phyloP scores from a whole-genome alignment of 495 filamentous ascomycete genomes.

The Trichoderma parareesei region DNA sequence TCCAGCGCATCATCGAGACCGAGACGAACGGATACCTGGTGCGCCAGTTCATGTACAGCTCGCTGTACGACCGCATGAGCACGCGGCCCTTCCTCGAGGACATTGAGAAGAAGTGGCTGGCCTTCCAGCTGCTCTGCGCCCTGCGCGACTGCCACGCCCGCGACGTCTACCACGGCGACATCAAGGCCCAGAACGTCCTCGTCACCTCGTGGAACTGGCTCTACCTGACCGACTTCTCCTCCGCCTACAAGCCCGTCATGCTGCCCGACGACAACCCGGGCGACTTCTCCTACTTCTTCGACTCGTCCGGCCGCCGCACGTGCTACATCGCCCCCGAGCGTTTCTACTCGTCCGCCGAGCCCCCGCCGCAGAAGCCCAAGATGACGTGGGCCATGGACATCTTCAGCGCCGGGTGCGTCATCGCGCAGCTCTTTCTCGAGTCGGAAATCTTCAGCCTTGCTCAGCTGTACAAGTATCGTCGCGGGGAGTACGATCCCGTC shows the following conservation, averaged over 20 bases:
- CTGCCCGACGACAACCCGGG: conserved; percentile 95
- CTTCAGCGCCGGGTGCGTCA: conserved; percentile 94
- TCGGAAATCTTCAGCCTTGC: conserved; percentile 85
- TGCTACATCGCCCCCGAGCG: conserved; percentile 95
- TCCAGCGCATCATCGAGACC: conserved; percentile 85
- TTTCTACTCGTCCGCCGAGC: conserved; percentile 65
- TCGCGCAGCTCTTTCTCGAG: conserved; percentile 96
- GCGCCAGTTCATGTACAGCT: conserved; percentile 94
- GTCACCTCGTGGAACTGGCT: conserved; percentile 99
- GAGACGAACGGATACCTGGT: conserved; percentile 85
- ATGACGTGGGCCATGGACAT: conserved; percentile 93
- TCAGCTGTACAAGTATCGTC: conserved; percentile 89
- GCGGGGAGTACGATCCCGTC: conserved; percentile 83
- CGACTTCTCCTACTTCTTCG: conserved; percentile 96
- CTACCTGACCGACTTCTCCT: conserved; percentile 92
- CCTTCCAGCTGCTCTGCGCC: conserved; percentile 91
- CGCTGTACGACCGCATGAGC: conserved; percentile 92
- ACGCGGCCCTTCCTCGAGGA: conserved; percentile 96
- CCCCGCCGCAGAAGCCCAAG: conserved; percentile 47
- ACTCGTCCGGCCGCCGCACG: conserved; percentile 83
- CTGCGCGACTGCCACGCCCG: conserved; percentile 85
- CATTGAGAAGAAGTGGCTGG: conserved; percentile 98
- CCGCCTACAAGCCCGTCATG: conserved; percentile 89
- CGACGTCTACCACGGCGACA: conserved; percentile 94
- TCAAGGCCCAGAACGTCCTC: conserved; percentile 94